Percentiles rank a stretch among this genome's conserved stretches.
These are phyloP conservation scores for Torulaspora globosa DNA, from an alignment of 1,139 yeast species.

Conservation along the genomic window DNA sequence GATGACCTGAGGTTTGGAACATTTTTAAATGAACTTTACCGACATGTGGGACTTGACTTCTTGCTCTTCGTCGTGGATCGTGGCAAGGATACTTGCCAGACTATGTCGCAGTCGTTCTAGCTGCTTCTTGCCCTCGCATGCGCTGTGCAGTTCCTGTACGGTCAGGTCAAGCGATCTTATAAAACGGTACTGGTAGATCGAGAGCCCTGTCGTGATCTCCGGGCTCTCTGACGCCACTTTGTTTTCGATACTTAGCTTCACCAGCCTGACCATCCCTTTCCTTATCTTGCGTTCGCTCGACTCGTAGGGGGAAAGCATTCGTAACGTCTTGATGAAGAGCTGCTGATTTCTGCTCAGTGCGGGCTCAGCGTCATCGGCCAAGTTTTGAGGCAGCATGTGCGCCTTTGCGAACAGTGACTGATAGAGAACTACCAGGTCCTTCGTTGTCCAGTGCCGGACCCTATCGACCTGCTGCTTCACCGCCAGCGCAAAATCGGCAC, in stretches of 20 bases:
- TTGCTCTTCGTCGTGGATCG: constrained; percentile 27
- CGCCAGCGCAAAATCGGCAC: not conserved
- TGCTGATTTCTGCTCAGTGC: constrained; percentile 13
- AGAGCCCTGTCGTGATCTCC: constrained; percentile 6
- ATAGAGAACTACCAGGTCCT: constrained; percentile 17
- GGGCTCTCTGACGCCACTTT: constrained; percentile 19
- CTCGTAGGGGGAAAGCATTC: constrained; percentile 15
- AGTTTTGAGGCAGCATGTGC: constrained; percentile 12
- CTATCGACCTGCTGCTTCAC: constrained; percentile 7
- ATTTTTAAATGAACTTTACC: constrained; percentile 35
- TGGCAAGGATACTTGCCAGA: constrained; percentile 17
- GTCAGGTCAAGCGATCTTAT: constrained; percentile 27
- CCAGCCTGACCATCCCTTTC: constrained; percentile 24
- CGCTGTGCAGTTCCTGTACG: constrained; percentile 21
- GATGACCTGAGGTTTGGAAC: constrained; percentile 89
- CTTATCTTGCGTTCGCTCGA: constrained; percentile 8
- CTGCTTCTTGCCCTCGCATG: constrained; percentile 12
- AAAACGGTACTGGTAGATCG: constrained; percentile 27
- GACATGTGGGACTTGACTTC: constrained; percentile 29
- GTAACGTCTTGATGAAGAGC: constrained; percentile 15
- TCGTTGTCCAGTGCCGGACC: constrained; percentile 11
- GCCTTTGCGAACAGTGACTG: constrained; percentile 20
- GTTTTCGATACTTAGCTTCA: constrained; percentile 28
- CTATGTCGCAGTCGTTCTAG: constrained; percentile 14
- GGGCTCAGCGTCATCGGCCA: not conserved